These are phyloP conservation scores for Boletus vermiculosoides DNA, from an alignment of 768 basidiomycete genomes.

Conservation along the genomic window DNA sequence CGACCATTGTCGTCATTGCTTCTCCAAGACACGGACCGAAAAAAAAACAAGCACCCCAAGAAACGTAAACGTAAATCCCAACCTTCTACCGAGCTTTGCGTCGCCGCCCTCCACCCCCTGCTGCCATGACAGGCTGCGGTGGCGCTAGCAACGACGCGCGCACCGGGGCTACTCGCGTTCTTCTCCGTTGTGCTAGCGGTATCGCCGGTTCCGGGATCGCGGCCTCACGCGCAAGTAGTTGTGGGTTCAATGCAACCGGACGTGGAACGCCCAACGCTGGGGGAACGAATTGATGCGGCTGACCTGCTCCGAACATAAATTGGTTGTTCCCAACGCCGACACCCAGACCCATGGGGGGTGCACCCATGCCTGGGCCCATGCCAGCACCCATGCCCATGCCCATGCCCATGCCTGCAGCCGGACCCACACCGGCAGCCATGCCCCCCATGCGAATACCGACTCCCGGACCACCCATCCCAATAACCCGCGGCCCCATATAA, in stretches of 20 bases:
- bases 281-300: conserved; percentile 10
- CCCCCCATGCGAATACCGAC: background rate
- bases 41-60: background rate
- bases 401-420: background rate
- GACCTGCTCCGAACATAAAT: conserved; percentile 20
- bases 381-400: conserved; percentile 3
- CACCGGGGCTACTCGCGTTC: background rate
- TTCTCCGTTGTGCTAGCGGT: background rate
- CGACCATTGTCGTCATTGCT: background rate
- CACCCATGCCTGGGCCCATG: conserved; percentile 6
- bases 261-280: background rate
- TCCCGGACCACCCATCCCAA: background rate
- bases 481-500: background rate
- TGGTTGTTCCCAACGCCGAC: background rate
- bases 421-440: background rate
- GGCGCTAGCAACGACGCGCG: background rate
- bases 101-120: conserved; percentile 5
- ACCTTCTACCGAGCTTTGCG: conserved; percentile 10
- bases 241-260: background rate
- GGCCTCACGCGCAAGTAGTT: background rate
- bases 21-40: background rate
- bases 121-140: background rate
- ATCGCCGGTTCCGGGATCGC: background rate
- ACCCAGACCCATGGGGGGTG: background rate
- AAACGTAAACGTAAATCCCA: background rate